Conservation (phyloP, 306 rosid genomes). For the Prunus davidiana region DNA sequence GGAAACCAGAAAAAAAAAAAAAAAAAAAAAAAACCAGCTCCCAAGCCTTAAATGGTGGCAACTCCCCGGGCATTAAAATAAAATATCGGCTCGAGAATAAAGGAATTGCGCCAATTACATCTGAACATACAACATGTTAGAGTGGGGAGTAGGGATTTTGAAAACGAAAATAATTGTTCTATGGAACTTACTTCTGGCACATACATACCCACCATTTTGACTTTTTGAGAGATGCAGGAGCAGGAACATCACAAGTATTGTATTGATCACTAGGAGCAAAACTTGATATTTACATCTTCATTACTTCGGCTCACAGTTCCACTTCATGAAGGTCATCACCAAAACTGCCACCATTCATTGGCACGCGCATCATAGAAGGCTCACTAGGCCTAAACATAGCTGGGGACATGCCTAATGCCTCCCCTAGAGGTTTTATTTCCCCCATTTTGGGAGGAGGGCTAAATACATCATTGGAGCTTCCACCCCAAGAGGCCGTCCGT, state of each 20-base stretch:
- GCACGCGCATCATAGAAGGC: constrained; percentile 31
- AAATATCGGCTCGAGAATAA: constrained; percentile 30
- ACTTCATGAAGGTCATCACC: constrained; percentile 84
- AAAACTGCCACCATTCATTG: constrained; percentile 44
- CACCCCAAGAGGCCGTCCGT: constrained; percentile 84
- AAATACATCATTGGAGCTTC: constrained; percentile 46
- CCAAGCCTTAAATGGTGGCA: constrained; percentile 34
- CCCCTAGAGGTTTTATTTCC: constrained; percentile 46
- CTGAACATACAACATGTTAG: constrained; percentile 25
- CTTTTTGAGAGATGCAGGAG: constrained; percentile 45
- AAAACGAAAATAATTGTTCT: constrained; percentile 1
- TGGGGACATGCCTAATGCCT: constrained; percentile 48
- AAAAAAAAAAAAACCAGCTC: constrained; percentile 31
- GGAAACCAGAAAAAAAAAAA: constrained; percentile 1
- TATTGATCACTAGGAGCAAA: constrained; percentile 55
- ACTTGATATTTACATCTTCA: constrained; percentile 70
- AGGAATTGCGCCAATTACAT: constrained; percentile 29
- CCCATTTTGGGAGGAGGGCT: constrained; percentile 41
- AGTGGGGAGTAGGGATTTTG: constrained; percentile 14
- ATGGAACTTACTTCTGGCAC: constrained; percentile 32
- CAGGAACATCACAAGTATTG: constrained; percentile 42
- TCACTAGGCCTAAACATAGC: constrained; percentile 42
- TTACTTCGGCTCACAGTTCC: constrained; percentile 63
- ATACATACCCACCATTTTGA: constrained; percentile 32
- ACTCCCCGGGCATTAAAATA: constrained; percentile 33